Percentiles rank a stretch among this genome's conserved stretches.
phyloP scores from a whole-genome alignment of 257 asterid genomes.

The Vinca minor region DNA sequence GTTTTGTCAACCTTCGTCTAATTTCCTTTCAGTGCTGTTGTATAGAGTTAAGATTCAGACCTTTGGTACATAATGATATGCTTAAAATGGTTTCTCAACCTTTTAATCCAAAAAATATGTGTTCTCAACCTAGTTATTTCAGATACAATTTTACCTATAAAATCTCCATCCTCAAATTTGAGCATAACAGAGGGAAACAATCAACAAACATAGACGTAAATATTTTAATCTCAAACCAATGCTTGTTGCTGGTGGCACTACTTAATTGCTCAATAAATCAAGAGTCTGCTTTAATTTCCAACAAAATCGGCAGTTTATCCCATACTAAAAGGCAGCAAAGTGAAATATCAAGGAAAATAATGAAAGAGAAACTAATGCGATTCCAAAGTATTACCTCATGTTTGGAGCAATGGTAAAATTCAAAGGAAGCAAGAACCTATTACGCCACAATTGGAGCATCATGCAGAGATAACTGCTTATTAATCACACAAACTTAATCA shows the following conservation, averaged over 20 bases:
- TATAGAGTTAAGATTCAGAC: slow-evolving; percentile 20
- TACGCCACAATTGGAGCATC: neutral
- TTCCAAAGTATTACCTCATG: neutral
- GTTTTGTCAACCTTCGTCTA: slow-evolving; percentile 65
- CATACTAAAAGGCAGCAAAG: neutral
- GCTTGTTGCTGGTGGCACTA: no score
- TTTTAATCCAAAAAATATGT: no score
- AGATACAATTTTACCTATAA: neutral
- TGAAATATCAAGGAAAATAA: slow-evolving; percentile 1
- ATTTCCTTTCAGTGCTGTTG: slow-evolving; percentile 31
- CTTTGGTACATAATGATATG: neutral
- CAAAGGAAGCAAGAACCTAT: neutral
- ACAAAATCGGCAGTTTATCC: neutral
- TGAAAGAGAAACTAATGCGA: neutral
- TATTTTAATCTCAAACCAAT: no score
- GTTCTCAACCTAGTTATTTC: neutral
- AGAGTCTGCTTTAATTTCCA: no score
- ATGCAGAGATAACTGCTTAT: neutral
- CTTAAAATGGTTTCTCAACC: neutral
- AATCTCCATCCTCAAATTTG: neutral
- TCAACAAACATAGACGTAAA: neutral
- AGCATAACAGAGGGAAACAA: neutral
- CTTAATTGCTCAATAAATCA: slow-evolving; percentile 3
- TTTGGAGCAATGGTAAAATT: neutral
- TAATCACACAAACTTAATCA: neutral